Conservation (phyloP, 1,139 yeast species). For the Kodamaea anthophila region DNA sequence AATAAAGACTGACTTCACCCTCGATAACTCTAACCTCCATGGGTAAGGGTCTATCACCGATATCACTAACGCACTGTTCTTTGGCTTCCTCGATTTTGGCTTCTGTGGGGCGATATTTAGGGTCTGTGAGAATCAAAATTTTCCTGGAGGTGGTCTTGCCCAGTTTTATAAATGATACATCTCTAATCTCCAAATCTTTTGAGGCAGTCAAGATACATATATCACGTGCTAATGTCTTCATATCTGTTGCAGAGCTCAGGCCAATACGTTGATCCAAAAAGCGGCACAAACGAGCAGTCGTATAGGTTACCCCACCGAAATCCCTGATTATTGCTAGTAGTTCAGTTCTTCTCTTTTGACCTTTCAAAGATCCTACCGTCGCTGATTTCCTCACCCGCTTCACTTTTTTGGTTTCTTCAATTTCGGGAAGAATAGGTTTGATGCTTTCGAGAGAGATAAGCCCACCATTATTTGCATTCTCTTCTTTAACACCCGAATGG, state of each 20-base stretch:
- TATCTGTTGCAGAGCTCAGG: conserved; percentile 36
- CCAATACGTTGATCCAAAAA: conserved; percentile 31
- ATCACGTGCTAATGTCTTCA: conserved; percentile 44
- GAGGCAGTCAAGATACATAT: conserved; percentile 17
- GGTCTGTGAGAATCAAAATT: conserved; percentile 27
- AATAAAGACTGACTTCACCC: conserved; percentile 25
- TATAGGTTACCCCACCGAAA: conserved; percentile 38
- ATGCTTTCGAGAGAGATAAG: conserved; percentile 6
- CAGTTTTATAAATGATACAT: conserved; percentile 21
- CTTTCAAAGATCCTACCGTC: conserved; percentile 10
- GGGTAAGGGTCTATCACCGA: conserved; percentile 15
- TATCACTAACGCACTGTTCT: conserved; percentile 21
- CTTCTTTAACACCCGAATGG: not conserved
- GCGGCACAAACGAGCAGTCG: conserved; percentile 29
- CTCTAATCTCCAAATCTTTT: conserved; percentile 23
- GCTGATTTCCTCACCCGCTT: conserved; percentile 1
- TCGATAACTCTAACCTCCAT: conserved; percentile 23
- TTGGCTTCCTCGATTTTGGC: conserved; percentile 23
- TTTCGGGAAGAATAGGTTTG: conserved; percentile 10
- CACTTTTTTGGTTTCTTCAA: conserved; percentile 4
- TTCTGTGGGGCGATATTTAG: conserved; percentile 22
- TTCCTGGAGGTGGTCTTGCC: conserved; percentile 29
- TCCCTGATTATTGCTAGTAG: conserved; percentile 32
- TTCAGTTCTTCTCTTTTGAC: conserved; percentile 25
- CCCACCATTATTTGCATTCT: not conserved